A percentile compares a stretch with the other conserved stretches of the same genome.
phyloP scores from a whole-genome alignment of 192 early-diverging fungal genomes.

The Coemansia sp. region DNA sequence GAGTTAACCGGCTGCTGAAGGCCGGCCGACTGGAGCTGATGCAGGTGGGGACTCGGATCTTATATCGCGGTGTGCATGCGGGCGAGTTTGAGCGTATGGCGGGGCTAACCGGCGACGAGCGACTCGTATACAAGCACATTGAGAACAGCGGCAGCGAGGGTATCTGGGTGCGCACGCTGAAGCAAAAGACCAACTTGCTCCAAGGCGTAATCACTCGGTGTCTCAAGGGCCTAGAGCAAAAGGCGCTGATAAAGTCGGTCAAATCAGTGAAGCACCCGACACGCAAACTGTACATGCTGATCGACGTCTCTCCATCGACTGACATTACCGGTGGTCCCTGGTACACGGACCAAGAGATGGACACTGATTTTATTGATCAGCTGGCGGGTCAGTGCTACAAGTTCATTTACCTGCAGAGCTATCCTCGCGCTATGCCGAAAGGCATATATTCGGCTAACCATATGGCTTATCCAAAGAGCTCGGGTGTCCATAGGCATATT shows the following conservation, averaged over 20 bases:
- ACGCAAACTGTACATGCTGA: conserved; percentile 90
- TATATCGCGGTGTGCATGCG: conserved; percentile 35
- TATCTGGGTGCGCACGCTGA: conserved; percentile 84
- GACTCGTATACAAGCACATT: conserved; percentile 82
- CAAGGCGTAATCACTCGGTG: conserved; percentile 73
- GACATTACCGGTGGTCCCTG: conserved; percentile 93
- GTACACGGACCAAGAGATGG: conserved; percentile 93
- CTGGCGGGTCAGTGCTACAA: conserved; percentile 73
- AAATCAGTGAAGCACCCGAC: conserved; percentile 92
- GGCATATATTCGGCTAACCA: conserved; percentile 69
- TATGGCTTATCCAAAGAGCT: conserved; percentile 70
- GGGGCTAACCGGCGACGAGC: conserved; percentile 70
- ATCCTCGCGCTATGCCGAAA: conserved; percentile 52
- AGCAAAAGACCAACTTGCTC: conserved; percentile 78
- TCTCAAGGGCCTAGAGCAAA: conserved; percentile 82
- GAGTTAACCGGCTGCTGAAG: conserved; percentile 42
- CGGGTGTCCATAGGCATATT: conserved; percentile 74
- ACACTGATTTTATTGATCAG: conserved; percentile 87
- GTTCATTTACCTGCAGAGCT: conserved; percentile 66
- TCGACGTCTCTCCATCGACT: conserved; percentile 76
- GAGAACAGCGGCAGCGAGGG: conserved; percentile 80
- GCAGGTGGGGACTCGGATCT: conserved; percentile 25
- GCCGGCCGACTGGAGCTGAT: conserved; percentile 40
- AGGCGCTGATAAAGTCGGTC: conserved; percentile 80
- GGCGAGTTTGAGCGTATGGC: conserved; percentile 49